Evolutionary conservation across 129 eudicot genomes (phyloP).

Genomic region (Centella asiatica): DNA sequence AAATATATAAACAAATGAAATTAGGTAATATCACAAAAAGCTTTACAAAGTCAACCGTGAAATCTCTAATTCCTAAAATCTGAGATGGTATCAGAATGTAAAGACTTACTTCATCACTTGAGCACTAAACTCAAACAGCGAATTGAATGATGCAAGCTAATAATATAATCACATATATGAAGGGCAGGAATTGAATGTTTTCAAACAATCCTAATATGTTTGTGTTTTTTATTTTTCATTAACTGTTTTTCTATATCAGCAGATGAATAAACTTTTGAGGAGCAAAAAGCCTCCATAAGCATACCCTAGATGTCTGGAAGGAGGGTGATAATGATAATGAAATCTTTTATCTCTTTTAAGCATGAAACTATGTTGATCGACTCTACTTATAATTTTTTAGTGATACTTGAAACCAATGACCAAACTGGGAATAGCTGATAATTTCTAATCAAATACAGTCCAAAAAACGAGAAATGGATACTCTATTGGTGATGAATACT

Average conservation of each 20-base stretch:
- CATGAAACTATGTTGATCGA: background rate
- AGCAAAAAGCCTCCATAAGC: background rate
- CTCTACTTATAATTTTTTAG: no score
- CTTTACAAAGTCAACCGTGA: background rate
- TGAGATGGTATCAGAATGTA: background rate
- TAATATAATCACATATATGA: no score
- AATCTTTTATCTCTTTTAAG: background rate
- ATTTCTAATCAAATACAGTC: no score
- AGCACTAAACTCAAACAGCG: background rate
- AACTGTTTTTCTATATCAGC: background rate
- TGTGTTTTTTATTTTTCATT: background rate
- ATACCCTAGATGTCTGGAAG: background rate
- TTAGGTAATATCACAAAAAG: no score
- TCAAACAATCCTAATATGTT: background rate
- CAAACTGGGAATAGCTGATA: no score
- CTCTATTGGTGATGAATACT: no score
- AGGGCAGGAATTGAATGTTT: no score
- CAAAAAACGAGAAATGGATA: no score
- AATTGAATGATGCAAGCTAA: no score
- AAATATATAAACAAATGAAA: background rate
- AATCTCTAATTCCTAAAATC: background rate
- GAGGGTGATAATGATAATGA: background rate
- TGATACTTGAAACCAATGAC: no score
- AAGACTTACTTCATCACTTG: background rate
- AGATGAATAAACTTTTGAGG: background rate